These are phyloP conservation scores for Pyrenophora tritici-repentis DNA, from an alignment of 2,329 filamentous ascomycete genomes.

Conservation along the genomic window DNA sequence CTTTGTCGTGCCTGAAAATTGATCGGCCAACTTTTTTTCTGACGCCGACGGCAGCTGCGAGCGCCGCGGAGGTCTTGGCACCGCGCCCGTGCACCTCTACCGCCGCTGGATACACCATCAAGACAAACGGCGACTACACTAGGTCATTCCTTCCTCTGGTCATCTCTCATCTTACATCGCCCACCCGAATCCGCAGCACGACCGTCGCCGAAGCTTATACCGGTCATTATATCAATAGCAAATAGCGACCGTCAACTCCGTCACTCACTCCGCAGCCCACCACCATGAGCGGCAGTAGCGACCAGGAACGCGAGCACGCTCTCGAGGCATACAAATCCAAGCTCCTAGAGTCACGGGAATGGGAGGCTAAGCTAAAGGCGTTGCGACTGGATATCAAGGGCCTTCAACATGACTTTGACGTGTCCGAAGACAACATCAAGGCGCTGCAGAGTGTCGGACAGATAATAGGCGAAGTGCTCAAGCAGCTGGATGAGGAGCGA, in stretches of 20 bases:
- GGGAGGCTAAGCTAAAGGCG: constrained; percentile 96
- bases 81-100: constrained; percentile 4
- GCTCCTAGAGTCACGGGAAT: constrained; percentile 90
- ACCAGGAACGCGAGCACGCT: constrained; percentile 58
- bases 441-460: constrained; percentile 97
- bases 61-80: constrained; percentile 11
- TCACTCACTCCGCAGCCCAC: constrained; percentile 7
- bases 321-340: constrained; percentile 60
- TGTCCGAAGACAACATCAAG: constrained; percentile 99
- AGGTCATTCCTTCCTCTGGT: too few species aligned
- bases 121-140: too few species aligned
- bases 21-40: constrained; percentile 40
- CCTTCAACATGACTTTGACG: constrained; percentile 90
- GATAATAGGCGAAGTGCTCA: constrained; percentile 98
- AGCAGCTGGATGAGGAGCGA: constrained; percentile 98
- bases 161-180: too few species aligned
- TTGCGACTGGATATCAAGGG: constrained; percentile 95
- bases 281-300: constrained; percentile 47
- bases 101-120: background rate
- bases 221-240: too few species aligned
- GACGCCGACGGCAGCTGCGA: constrained; percentile 27
- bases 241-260: too few species aligned
- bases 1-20: constrained; percentile 18
- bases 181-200: too few species aligned
- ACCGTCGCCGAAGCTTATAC: too few species aligned